Evolutionary conservation across 2,329 filamentous ascomycete species (phyloP).

Genomic region (Fusarium stilboides): DNA sequence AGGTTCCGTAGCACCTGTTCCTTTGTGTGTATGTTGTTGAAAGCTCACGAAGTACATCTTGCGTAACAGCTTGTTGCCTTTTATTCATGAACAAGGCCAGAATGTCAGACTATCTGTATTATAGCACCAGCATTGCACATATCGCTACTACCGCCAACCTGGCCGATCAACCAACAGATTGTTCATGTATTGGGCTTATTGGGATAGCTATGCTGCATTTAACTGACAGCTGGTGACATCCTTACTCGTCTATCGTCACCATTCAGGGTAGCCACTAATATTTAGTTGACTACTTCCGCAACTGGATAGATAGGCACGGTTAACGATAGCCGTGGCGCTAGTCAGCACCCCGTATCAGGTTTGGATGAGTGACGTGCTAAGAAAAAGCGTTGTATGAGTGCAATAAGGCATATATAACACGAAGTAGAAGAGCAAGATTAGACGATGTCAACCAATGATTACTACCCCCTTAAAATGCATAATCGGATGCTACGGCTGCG

Average conservation of each 20-base stretch:
- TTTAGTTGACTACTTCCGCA: neutral
- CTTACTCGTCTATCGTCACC: neutral
- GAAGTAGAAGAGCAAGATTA: conserved; percentile 7
- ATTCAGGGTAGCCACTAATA: conserved; percentile 1
- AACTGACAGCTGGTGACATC: neutral
- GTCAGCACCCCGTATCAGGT: neutral
- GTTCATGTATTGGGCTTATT: too few species aligned
- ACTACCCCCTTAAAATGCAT: neutral
- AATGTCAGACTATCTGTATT: neutral
- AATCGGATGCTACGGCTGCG: conserved; percentile 2
- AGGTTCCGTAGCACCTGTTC: conserved; percentile 3
- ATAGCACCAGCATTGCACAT: neutral
- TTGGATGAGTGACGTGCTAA: conserved; percentile 5
- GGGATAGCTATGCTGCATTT: neutral
- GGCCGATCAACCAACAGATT: conserved; percentile 1
- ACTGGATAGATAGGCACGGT: conserved; percentile 16
- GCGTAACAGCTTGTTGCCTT: conserved; percentile 11
- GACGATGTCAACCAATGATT: neutral
- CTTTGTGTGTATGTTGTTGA: conserved; percentile 1
- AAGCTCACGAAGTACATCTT: conserved; percentile 9
- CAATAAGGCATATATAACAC: conserved; percentile 1
- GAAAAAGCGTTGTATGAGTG: conserved; percentile 6
- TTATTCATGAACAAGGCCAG: neutral
- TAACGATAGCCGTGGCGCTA: conserved; percentile 29
- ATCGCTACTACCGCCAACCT: neutral